These are phyloP conservation scores for Mesotaenium endlicherianum DNA, from an alignment of 139 green algal genomes.

Conservation along the genomic window DNA sequence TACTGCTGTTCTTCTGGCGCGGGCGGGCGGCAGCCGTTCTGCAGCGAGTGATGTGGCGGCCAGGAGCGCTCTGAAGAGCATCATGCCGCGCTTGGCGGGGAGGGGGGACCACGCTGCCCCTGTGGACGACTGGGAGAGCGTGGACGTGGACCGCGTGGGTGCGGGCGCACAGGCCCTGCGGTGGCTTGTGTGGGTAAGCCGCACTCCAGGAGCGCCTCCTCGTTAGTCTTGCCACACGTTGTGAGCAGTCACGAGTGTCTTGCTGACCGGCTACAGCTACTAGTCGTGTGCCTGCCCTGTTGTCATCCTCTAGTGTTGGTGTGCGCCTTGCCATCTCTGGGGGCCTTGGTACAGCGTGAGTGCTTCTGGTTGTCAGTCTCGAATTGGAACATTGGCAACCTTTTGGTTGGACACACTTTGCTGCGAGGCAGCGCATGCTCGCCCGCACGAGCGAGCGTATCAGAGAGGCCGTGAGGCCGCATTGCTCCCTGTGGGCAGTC, in stretches of 20 bases:
- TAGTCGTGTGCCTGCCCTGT: too few species aligned
- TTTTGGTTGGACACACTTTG: too few species aligned
- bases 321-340: background rate
- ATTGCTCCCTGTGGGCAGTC: too few species aligned
- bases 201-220: background rate
- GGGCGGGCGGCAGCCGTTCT: too few species aligned
- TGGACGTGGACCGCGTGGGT: background rate
- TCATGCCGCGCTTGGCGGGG: background rate
- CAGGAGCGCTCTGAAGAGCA: background rate
- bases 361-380: background rate
- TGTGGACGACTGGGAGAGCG: background rate
- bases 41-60: background rate
- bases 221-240: background rate
- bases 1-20: too few species aligned
- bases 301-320: background rate
- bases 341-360: background rate
- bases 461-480: too few species aligned
- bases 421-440: too few species aligned
- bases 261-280: too few species aligned
- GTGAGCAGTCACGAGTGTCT: background rate
- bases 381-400: too few species aligned
- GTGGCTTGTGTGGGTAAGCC: conserved; percentile 4
- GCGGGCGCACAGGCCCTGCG: background rate
- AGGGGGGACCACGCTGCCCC: too few species aligned
- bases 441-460: too few species aligned